Conservation (phyloP, 83 land plant species). For the Diphasiastrum complanatum region DNA sequence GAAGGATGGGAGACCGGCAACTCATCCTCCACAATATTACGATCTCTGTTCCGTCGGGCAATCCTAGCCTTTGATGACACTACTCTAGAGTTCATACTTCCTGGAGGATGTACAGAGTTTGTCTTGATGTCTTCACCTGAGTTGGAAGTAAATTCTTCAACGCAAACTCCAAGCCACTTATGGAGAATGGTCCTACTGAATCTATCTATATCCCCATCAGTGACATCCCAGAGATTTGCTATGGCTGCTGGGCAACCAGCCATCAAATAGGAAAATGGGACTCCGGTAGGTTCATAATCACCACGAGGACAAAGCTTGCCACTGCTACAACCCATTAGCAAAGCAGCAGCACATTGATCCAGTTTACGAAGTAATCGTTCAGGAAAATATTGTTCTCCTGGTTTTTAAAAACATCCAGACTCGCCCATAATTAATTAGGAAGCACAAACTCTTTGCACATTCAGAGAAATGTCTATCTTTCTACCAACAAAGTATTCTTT, state of each 20-base stretch:
- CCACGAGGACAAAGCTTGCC: slow-evolving; percentile 58
- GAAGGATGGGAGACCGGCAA: no score
- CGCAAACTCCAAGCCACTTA: slow-evolving; percentile 65
- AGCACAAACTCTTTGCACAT: no score
- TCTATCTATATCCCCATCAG: slow-evolving; percentile 84
- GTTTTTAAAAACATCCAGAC: no score
- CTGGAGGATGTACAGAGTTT: no score
- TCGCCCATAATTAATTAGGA: no score
- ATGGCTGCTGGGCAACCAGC: slow-evolving; percentile 83
- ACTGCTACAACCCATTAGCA: slow-evolving; percentile 96
- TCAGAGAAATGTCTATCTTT: slow-evolving; percentile 1
- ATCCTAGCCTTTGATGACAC: no score
- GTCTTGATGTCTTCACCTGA: no score
- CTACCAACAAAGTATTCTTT: background rate
- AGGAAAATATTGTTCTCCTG: slow-evolving; percentile 81
- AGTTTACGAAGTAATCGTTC: slow-evolving; percentile 50
- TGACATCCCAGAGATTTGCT: slow-evolving; percentile 94
- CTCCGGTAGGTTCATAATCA: slow-evolving; percentile 67
- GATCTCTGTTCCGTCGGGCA: no score
- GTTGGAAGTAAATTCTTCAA: no score
- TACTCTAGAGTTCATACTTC: no score
- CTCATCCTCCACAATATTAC: no score
- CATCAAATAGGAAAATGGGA: slow-evolving; percentile 54
- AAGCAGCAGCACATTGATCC: slow-evolving; percentile 71
- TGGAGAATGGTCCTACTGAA: slow-evolving; percentile 67